phyloP scores from a whole-genome alignment of 1,284 basidiomycete genomes.

The Puccinia brachypodii region DNA sequence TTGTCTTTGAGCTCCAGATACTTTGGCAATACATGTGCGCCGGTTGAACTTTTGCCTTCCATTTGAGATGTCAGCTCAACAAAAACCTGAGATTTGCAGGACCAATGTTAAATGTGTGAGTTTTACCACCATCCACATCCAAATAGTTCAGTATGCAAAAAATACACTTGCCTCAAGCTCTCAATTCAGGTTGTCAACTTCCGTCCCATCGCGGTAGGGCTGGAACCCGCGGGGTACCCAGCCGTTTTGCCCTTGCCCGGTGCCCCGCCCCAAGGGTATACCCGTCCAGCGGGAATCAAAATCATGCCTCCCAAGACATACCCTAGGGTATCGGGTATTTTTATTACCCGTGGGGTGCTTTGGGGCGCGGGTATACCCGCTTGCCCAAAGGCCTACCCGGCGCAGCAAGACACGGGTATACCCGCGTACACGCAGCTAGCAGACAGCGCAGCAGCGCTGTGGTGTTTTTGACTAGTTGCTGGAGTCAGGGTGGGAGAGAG shows the following conservation, averaged over 20 bases:
- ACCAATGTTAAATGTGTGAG: not conserved
- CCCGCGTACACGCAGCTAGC: not conserved
- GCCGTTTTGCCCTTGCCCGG: too few relatives aligned
- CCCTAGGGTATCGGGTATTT: too few relatives aligned
- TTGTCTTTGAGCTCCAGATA: slow-evolving; percentile 7
- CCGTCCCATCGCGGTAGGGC: not conserved
- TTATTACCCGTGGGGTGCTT: too few relatives aligned
- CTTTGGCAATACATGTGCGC: not conserved
- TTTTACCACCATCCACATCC: not conserved
- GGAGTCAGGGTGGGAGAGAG: slow-evolving; percentile 33
- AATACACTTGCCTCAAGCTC: not conserved
- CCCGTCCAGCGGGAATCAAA: too few relatives aligned
- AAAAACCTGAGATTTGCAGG: not conserved
- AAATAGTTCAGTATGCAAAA: not conserved
- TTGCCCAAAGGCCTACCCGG: too few relatives aligned
- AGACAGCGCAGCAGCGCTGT: not conserved
- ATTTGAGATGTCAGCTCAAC: not conserved
- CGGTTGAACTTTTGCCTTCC: not conserved
- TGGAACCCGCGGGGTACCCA: too few relatives aligned
- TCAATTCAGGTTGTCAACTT: not conserved
- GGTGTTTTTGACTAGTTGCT: slow-evolving; percentile 26
- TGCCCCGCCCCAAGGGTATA: too few relatives aligned
- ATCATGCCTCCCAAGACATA: too few relatives aligned
- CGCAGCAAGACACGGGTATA: not conserved
- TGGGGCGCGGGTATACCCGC: too few relatives aligned